Base-by-base conservation (phyloP, 169 alveolate genomes). In the Cryptosporidium andersoni region DNA sequence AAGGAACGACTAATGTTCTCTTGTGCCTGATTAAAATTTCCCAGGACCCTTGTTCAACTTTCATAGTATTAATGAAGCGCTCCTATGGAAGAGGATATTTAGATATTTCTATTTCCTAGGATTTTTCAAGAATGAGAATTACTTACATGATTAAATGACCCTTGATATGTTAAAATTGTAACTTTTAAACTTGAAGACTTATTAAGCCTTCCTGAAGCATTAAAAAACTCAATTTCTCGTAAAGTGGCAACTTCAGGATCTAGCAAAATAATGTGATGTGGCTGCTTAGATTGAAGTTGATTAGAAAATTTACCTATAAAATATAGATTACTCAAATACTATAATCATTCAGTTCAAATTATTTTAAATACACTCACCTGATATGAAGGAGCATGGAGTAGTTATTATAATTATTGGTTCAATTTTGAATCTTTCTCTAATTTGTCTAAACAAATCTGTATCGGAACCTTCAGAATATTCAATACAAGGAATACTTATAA, bases 21-120 rank as follows among this genome's bases (percentile, higher is more conserved):
- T 62, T 82, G 55, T 82, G 88, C 42, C 80, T 68, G 11, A 40
- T 64, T 8, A 88, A 81, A 39, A 40, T 56, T 80, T 7, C 37
- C 91, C 91, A 88, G 11, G 91, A 88, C 4, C 63, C 48, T 64
- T 81, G 74, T 42, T 74, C 85, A 58, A 16, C 49, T 58, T 74
- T 74, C 25, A 74, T 74, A 36, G 43, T 45, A 6, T 58, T 12
- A 7, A 74, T 40, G 63, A 48, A 58, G 37, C 48, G 55, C 43
- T 74, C 85, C 85, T 74, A 36, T 7, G 37, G 12, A 64, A 64
- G 8, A 3, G 6, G 14, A 3, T n/a, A 14, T 9, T 25, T 6
- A 4, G 42, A 3, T 7, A 62, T 14, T 12, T 62, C 7, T 36
- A 37, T 12, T 12, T 25, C 25, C 25, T 25, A 25, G 0, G 25